A percentile compares a stretch with the other conserved stretches of the same genome.
phyloP scores from a whole-genome alignment of 192 early-diverging fungal species.

The Backusella morwellensis region DNA sequence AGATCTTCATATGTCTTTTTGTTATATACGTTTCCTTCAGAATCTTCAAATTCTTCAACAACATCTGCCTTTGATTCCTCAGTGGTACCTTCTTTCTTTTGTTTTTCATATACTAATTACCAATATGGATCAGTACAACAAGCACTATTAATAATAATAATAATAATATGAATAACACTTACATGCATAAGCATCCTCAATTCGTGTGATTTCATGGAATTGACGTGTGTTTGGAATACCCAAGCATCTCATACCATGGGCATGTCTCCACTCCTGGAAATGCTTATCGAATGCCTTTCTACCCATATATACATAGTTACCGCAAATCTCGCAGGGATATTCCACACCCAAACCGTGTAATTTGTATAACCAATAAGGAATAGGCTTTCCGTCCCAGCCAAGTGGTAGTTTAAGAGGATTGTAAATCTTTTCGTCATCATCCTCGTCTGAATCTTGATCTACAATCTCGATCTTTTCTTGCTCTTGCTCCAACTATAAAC shows the following conservation, averaged over 20 bases:
- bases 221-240: constrained; percentile 91
- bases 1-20: constrained; percentile 86
- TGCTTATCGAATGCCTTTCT: constrained; percentile 95
- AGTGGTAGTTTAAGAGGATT: constrained; percentile 95
- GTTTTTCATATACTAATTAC: constrained; percentile 74
- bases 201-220: constrained; percentile 88
- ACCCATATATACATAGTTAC: constrained; percentile 92
- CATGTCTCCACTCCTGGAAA: constrained; percentile 95
- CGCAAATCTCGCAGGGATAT: constrained; percentile 96
- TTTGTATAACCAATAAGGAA: constrained; percentile 99
- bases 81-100: constrained; percentile 67
- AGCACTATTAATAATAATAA: neutral
- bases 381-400: constrained; percentile 98
- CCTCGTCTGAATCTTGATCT: constrained; percentile 59
- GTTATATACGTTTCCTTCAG: constrained; percentile 83
- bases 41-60: constrained; percentile 90
- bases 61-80: constrained; percentile 73
- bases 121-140: neutral
- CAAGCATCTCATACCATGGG: constrained; percentile 88
- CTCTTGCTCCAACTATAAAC: constrained; percentile 57
- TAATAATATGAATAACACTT: constrained; percentile 34
- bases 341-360: constrained; percentile 93
- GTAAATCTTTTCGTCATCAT: constrained; percentile 89
- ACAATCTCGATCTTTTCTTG: constrained; percentile 68
- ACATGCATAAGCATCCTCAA: constrained; percentile 88